These are phyloP conservation scores for Oehlia diaphana DNA, from an alignment of 192 early-diverging fungal genomes.

Conservation along the genomic window DNA sequence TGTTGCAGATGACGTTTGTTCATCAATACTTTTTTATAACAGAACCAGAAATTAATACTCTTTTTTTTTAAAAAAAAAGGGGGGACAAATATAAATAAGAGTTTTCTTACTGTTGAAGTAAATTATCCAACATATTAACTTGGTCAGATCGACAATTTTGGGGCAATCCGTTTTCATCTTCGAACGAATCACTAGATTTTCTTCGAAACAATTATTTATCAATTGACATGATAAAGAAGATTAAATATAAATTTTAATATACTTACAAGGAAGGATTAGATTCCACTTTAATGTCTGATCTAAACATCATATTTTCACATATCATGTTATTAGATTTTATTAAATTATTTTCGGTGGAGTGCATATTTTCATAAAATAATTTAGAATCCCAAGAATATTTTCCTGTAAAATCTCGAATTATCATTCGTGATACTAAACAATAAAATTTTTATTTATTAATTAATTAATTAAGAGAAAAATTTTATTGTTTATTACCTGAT, in stretches of 20 bases:
- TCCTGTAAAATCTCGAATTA: constrained; percentile 76
- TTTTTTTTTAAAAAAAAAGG: not conserved
- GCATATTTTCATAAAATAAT: constrained; percentile 61
- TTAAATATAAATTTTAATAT: not conserved
- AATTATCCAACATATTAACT: constrained; percentile 57
- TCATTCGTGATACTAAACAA: constrained; percentile 52
- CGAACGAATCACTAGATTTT: constrained; percentile 35
- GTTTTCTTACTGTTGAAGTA: constrained; percentile 52
- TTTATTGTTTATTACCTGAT: constrained; percentile 37
- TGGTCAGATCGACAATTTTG: constrained; percentile 32
- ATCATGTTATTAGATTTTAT: constrained; percentile 30
- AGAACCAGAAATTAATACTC: not conserved
- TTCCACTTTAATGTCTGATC: constrained; percentile 33
- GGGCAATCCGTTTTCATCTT: constrained; percentile 34
- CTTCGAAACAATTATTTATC: not conserved
- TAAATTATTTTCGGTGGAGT: not conserved
- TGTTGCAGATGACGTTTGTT: constrained; percentile 43
- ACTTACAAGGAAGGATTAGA: not conserved
- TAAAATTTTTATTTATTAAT: not conserved
- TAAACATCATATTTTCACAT: constrained; percentile 38
- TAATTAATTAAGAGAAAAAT: not conserved
- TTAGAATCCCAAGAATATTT: constrained; percentile 80
- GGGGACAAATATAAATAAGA: constrained; percentile 6
- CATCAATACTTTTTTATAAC: constrained; percentile 46
- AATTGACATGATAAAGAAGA: constrained; percentile 1